Evolutionary conservation across 805 yeast species (phyloP).

Genomic region (Danielia reshetovae): DNA sequence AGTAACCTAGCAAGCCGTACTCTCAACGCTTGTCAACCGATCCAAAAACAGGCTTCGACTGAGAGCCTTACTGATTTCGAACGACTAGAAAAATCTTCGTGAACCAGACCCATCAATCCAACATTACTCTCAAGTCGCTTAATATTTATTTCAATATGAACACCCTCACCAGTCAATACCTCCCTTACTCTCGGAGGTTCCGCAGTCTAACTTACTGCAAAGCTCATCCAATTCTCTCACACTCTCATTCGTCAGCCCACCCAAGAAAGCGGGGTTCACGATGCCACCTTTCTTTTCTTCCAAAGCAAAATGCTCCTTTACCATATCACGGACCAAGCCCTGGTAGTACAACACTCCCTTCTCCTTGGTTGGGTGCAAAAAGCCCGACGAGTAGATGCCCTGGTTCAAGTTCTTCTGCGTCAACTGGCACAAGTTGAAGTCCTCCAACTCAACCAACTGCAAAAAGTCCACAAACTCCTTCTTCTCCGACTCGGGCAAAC

Average conservation of each 20-base stretch:
- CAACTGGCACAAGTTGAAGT: conserved; percentile 53
- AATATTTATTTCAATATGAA: too few species aligned
- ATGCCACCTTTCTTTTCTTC: conserved; percentile 45
- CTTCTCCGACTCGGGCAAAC: conserved; percentile 47
- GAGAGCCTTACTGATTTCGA: too few species aligned
- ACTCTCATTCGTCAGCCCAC: conserved; percentile 39
- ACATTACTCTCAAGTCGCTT: too few species aligned
- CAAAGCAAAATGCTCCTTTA: conserved; percentile 45
- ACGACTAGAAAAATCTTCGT: background rate
- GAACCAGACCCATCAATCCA: background rate
- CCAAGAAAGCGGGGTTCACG: conserved; percentile 51
- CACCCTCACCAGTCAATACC: conserved; percentile 13
- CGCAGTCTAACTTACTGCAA: conserved; percentile 49
- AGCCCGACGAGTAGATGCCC: conserved; percentile 57
- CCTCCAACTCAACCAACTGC: conserved; percentile 58
- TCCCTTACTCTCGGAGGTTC: conserved; percentile 9
- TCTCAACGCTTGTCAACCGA: too few species aligned
- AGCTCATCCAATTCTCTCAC: conserved; percentile 46
- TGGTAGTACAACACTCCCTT: conserved; percentile 58
- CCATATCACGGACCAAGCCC: conserved; percentile 53
- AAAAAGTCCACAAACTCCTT: conserved; percentile 62
- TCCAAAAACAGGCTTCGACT: too few species aligned
- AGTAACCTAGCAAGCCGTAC: too few species aligned
- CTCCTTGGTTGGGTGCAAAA: conserved; percentile 56
- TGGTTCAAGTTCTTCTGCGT: conserved; percentile 61